phyloP scores from a whole-genome alignment of 805 yeast genomes.

The Kodamaea kakaduensis region DNA sequence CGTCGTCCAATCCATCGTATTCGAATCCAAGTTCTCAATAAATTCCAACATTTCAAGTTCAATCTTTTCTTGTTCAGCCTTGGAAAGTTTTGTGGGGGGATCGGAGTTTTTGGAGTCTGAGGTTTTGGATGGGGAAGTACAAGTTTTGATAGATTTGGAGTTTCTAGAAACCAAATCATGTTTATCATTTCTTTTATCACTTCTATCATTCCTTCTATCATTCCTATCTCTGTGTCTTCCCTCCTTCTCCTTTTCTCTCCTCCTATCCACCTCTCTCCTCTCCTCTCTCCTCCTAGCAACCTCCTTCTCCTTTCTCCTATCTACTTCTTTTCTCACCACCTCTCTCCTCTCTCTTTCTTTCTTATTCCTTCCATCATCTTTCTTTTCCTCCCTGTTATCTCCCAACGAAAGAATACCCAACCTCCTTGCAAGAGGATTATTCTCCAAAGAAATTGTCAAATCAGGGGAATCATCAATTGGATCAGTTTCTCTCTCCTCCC shows the following conservation, averaged over 20 bases:
- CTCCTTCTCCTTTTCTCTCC: too few species aligned
- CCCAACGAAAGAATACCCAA: slow-evolving; percentile 5
- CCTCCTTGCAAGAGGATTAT: slow-evolving; percentile 8
- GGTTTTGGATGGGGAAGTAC: too few species aligned
- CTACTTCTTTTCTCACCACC: too few species aligned
- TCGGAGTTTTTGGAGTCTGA: too few species aligned
- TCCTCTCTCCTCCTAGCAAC: too few species aligned
- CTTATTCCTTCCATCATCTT: slow-evolving; percentile 3
- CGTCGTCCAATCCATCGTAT: slow-evolving; percentile 31
- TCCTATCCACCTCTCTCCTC: too few species aligned
- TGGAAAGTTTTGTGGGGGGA: background rate
- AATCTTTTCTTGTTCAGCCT: slow-evolving; percentile 10
- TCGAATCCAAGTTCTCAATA: slow-evolving; percentile 27
- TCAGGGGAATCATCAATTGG: slow-evolving; percentile 7
- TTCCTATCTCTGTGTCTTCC: too few species aligned
- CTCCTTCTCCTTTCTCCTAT: too few species aligned
- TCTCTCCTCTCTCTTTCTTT: background rate
- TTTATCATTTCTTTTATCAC: too few species aligned
- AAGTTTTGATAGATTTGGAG: too few species aligned
- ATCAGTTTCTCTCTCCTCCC: background rate
- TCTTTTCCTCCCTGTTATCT: slow-evolving; percentile 7
- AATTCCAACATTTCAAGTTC: slow-evolving; percentile 22
- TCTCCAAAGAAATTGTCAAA: background rate
- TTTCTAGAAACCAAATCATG: too few species aligned
- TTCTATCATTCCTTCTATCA: too few species aligned